These are phyloP conservation scores for rapeseed (Brassica napus) DNA, from an alignment of 345 rosid genomes.

Conservation along the genomic window Da-Ae NC_063442.1:23089001-23089500, in stretches of 20 bases:
- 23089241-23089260: background rate
- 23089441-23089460: background rate
- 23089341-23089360: constrained; percentile 17
- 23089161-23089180: too few relatives aligned
- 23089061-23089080: too few relatives aligned
- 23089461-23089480: background rate
- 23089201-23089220: too few relatives aligned
- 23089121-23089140: too few relatives aligned
- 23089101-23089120: too few relatives aligned
- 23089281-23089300: constrained; percentile 13
- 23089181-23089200: too few relatives aligned
- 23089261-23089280: background rate
- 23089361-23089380: background rate
- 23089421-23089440: constrained; percentile 31
- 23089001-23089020: too few relatives aligned
- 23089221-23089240: constrained; percentile 25
- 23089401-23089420: constrained; percentile 16
- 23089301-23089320: background rate
- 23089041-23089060: too few relatives aligned
- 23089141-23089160: too few relatives aligned
- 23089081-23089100: too few relatives aligned
- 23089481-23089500: background rate
- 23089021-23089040: too few relatives aligned
- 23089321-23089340: constrained; percentile 9
- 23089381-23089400: background rate